Evolutionary conservation across 768 basidiomycete species (phyloP), one percentile per base, ranked within the genome.

Genomic region (Coprinellus micaceus): DNA sequence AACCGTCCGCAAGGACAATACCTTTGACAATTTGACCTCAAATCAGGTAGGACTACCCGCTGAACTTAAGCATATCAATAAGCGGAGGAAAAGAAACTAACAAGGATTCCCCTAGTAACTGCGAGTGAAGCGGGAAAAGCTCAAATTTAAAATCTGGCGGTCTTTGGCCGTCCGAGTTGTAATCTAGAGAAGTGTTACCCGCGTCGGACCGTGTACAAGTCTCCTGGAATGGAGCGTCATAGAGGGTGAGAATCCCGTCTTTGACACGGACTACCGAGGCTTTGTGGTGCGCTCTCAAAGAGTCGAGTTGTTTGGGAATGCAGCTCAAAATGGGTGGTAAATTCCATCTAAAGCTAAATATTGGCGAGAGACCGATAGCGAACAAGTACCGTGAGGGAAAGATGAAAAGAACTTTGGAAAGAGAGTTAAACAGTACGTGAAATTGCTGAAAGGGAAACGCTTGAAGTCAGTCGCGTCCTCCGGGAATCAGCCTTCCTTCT

Each of bases 51-150:
- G 33, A 33, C 33, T 33, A 33, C 33, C 33, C 33, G 33, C 33
- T 33, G 33, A 86, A 87, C 82, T 86, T 87, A 86, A 87, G 86
- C 85, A 86, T 86, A 87, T 87, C 83, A 88, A 85, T 86, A 86
- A 88, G 86, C 81, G 82, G 85, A 86, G 85, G 86, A 87, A 87
- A 88, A 88, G 86, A 87, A 88, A 88, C 84, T 86, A 88, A 88
- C 86, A 81, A 86, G 85, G 86, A 86, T 87, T 88, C 83, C 86
- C 84, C 79, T 84, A 86, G 86, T 87, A 87, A 84, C 86, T 83
- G 85, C 83, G 82, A 87, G 86, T 85, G 86, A 86, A 88, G 82
- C 74, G 82, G 85, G 84, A 88, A 82, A 74, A 85, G 83, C 85
- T 86, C 85, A 86, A 86, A 85, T 85, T 86, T 85, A 76, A 78